Evolutionary conservation across 2,329 filamentous ascomycete species (phyloP), one percentile per base, ranked within the genome.

Genomic region (Fusarium heterosporum): DNA sequence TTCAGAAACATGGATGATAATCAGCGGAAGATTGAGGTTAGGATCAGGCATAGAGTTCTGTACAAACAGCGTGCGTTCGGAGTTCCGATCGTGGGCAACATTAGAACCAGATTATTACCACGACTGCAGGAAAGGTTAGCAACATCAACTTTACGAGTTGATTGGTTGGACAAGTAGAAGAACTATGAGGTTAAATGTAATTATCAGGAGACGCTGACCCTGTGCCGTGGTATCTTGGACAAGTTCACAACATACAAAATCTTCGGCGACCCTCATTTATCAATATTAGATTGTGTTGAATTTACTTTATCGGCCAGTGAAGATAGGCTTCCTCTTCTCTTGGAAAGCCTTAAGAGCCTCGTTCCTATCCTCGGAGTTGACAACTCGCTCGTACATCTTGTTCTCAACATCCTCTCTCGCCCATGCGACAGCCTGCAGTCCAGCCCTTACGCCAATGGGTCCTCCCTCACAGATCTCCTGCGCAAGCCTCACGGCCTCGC

Each of bases 391-490:
- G 78, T 98, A 98, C 80, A 94, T 93, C 71, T 87, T 84, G 78
- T 93, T 95, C 82, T 97, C 96, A n/a, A 90, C 86, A 74, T 87
- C 87, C 80, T 96, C 91, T 6, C 85, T 80, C 76, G 93, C 77
- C 85, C 88, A 85, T 52, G 86, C 84, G 3, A 98, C 90, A 2
- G 95, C 95, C 78, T 89, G 84, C 75, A 98, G 81, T 4, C 89
- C 95, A 52, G 93, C 90, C 65, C 90, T 85, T 30, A 97, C 84
- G 0, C 94, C 94, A 59, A 97, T 83, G 0, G 96, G 96, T 0
- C 92, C 96, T 28, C 94, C 93, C 78, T 96, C 90, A 76, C 93
- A 97, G 50, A 98, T 97, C 78, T 93, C 91, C 69, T 85, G 82
- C 1, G 95, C 95, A 60, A 98, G 80, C 69, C 88, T 85, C 36